Base-by-base conservation (phyloP, 768 basidiomycete genomes). In the Asterophora parasitica region DNA sequence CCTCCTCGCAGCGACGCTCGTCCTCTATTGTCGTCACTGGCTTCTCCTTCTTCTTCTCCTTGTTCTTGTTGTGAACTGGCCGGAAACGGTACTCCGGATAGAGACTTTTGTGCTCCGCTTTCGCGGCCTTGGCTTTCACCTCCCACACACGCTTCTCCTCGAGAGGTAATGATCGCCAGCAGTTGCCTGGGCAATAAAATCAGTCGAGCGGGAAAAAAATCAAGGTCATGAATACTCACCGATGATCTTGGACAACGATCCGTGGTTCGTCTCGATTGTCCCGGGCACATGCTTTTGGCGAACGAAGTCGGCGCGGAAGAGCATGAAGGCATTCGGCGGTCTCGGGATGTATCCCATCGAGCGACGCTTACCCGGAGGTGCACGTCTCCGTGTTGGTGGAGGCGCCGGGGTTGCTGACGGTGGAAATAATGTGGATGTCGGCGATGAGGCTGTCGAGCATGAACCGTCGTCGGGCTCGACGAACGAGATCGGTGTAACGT, bases 251-350 rank as follows among this genome's bases (percentile, higher is more conserved):
- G 60, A 63, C 11, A 64, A 44, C 1, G 61, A 61, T 5, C 63
- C 63, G 32, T 65, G 64, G 45, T 64, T 64, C 11, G 61, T 65
- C 49, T 60, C 88, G 51, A 89, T 83, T 16, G 78, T 80, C 13
- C 84, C 82, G 1, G 86, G 83, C 49, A 90, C 85, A 57, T 88
- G 86, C 56, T 86, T 85, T 57, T 78, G 83, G 58, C 83, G 75
- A 52, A 89, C 85, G 65, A 89, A 88, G 41, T 85, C 83, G 3
- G 86, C 86, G 47, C 88, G 79, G 72, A 90, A 91, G 55, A 91
- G 76, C 73, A 91, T 91, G 71, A 90, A 91, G 7, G 88, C 88
- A 52, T 91, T 91, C 4, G 88, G 85, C 1, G 88, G 88, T 16
- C 88, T 78, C 2, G 88, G 88, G 41, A 91, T 85, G 60, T 91